Conservation (phyloP, 306 rosid genomes). For the Rosa chinensis region DNA sequence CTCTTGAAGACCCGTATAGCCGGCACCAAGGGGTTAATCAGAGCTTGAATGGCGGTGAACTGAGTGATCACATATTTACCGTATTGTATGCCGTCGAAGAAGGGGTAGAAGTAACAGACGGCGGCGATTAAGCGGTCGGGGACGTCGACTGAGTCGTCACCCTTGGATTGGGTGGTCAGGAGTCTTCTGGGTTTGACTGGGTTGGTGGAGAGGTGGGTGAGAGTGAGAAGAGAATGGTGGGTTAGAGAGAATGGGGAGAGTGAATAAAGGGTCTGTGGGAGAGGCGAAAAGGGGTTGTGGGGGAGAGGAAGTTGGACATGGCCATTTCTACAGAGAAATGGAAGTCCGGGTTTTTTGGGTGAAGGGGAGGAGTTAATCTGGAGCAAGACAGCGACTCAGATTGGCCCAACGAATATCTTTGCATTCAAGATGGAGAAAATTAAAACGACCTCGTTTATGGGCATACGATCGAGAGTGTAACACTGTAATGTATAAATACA, state of each 20-base stretch:
- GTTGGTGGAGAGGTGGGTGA: neutral
- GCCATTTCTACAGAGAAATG: constrained; percentile 35
- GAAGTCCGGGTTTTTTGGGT: constrained; percentile 11
- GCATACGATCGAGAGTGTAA: neutral
- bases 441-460: neutral
- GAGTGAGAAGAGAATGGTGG: constrained; percentile 31
- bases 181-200: constrained; percentile 35
- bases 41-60: constrained; percentile 65
- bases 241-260: constrained; percentile 31
- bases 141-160: constrained; percentile 56
- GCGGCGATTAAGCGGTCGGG: constrained; percentile 87
- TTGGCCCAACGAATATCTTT: constrained; percentile 10
- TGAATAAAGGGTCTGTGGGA: constrained; percentile 43
- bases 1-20: constrained; percentile 87
- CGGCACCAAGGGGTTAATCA: constrained; percentile 71
- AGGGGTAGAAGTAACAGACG: constrained; percentile 84
- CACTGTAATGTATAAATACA: too few species aligned
- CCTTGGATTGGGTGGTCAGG: constrained; percentile 61
- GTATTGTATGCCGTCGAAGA: constrained; percentile 85
- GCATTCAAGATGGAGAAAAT: neutral
- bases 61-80: constrained; percentile 82
- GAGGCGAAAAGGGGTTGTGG: constrained; percentile 24
- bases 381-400: neutral
- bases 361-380: constrained; percentile 7
- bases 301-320: constrained; percentile 38